Evolutionary conservation across 495 filamentous ascomycete genomes (phyloP), one percentile per base, ranked within the genome.

Genomic region (Trichoderma parareesei): DNA sequence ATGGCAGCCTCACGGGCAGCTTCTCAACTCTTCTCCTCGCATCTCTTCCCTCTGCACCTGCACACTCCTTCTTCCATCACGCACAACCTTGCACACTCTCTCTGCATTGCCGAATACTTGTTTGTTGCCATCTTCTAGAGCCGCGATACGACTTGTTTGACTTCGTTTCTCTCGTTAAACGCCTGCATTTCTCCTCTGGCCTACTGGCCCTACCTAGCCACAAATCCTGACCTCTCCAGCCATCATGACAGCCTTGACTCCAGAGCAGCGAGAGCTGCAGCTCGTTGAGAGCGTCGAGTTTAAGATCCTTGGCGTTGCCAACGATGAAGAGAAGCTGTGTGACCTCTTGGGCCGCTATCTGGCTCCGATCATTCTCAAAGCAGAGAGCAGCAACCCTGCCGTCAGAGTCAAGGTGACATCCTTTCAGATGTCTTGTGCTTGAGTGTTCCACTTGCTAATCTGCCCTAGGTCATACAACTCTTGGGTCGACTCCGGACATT

Each of bases 241-340:
- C 53, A 75, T 74, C 53, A 75, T 74, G 72, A 61, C 73, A n/a
- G 66, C 71, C 8, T 69, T 75, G 16, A 66, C 77, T 38, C 69
- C 71, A 18, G 90, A 91, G 74, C 84, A 83, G 70, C 82, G 85
- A 63, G 94, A 98, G 80, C 83, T 97, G 67, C 86, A 84, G 65
- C 85, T 97, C 63, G 82, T 97, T 66, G 90, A 90, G 69, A 96
- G 95, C 71, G 90, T 97, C 60, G 91, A 97, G 73, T 88, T 96
- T 71, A 85, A 87, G 55, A 91, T 98, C 65, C 90, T 94, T n/a
- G 80, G 90, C 62, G 87, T 90, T 16, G 76, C 81, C 10, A 87
- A 91, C 65, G 84, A 90, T n/a, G 93, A 95, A 67, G 78, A 81
- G 65, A 93, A 91, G 74, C 82, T 98, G 5, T 85, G 92, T 70